Base-by-base conservation (phyloP, 257 asterid genomes). In the Petunia axillaris region DNA sequence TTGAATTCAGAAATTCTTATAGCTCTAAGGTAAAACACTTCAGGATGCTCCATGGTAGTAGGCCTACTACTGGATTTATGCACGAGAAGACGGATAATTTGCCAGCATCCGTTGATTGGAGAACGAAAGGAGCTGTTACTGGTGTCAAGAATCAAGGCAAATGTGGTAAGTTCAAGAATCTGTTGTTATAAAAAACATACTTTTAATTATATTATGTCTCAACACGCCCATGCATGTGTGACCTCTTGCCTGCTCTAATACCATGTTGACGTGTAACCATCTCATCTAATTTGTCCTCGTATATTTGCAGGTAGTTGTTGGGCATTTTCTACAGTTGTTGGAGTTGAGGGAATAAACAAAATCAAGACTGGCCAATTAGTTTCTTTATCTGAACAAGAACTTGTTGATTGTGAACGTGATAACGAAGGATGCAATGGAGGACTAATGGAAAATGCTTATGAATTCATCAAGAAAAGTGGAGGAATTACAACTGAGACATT, bases 321-420 rank as follows among this genome's bases (percentile, higher is more conserved):
- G 98, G 98, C 98, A 1, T 94, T 94, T 85, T 94, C 97, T 13
- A 87, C 98, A 25, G 93, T 93, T 37, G 98, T 91, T 79, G 98
- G 97, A 81, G 93, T 91, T 15, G 98, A 93, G 77, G 98, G 98
- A 80, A 93, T 94, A 84, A 93, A 94, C 81, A 91, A 91, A 84
- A 83, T 93, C 39, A 93, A 84, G 81, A 93, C 95, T 0, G 97
- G 97, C 1, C 52, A 84, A 2, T 81, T 94, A 16, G 89, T 91
- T 7, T 88, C 98, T 5, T 82, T 94, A 57, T 94, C 98, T 3
- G 98, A 94, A 82, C 98, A 94, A 90, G 98, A 94, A 79, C 83
- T 93, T 54, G 93, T 94, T 54, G 98, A 94, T 78, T 94, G 98
- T 82, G 97, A 91, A 80, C 67, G 67, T 43, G 98, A 91, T 75